Conservation (phyloP, 1,284 basidiomycete species). For the Microbotryomycetes sp. region DNA sequence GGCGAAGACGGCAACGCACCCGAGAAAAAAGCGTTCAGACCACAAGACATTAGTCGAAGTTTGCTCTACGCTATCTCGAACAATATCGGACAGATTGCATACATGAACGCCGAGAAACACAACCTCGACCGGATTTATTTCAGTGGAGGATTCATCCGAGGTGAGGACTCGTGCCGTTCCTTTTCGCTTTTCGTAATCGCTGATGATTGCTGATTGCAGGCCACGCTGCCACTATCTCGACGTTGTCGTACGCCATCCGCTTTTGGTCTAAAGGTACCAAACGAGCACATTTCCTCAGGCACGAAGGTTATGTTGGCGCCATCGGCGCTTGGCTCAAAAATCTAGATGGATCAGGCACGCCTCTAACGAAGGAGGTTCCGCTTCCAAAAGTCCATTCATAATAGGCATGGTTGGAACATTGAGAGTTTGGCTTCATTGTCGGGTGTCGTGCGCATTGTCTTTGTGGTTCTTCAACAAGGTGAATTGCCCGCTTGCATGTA, state of each 20-base stretch:
- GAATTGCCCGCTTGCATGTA: background rate
- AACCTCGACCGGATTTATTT: conserved; percentile 96
- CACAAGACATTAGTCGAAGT: conserved; percentile 92
- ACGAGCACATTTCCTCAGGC: conserved; percentile 88
- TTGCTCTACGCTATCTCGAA: conserved; percentile 94
- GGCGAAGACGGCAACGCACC: conserved; percentile 42
- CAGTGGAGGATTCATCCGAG: conserved; percentile 97
- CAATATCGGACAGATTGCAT: conserved; percentile 99
- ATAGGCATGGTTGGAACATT: background rate
- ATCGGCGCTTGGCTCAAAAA: conserved; percentile 97
- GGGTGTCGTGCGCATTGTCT: too few relatives aligned
- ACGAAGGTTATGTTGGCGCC: conserved; percentile 95
- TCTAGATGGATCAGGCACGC: conserved; percentile 47
- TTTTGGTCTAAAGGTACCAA: conserved; percentile 99
- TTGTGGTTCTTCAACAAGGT: too few relatives aligned
- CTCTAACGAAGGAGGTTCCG: background rate
- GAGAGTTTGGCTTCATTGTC: background rate
- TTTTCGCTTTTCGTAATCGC: background rate
- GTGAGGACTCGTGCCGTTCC: conserved; percentile 46
- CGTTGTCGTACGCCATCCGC: conserved; percentile 95
- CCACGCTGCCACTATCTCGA: conserved; percentile 94
- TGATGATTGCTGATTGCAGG: conserved; percentile 47
- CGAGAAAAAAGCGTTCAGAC: conserved; percentile 55
- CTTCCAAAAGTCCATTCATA: background rate
- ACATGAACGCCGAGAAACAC: conserved; percentile 99